Evolutionary conservation across 306 rosid genomes (phyloP).

Genomic region (Cucurbita maxima): DNA sequence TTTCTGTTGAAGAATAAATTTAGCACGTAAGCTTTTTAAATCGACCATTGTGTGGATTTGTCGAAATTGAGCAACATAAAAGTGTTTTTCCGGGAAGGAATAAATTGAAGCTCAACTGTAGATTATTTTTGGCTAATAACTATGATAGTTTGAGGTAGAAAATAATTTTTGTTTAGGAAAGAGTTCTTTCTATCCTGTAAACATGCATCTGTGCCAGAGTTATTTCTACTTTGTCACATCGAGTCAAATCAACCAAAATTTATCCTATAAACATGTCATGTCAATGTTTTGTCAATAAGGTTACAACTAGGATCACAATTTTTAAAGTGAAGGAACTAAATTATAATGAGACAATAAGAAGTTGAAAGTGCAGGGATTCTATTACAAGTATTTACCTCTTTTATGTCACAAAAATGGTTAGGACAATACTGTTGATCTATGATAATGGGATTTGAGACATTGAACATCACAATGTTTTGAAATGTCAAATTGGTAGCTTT

Average conservation of each 20-base stretch:
- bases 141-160: neutral
- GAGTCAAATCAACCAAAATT: neutral
- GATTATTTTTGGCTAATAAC: neutral
- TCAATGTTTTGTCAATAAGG: neutral
- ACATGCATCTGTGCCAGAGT: no score
- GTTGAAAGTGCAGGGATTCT: no score
- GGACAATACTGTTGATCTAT: constrained; percentile 36
- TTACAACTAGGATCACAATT: neutral
- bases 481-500: constrained; percentile 12
- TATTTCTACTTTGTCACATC: neutral
- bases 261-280: neutral
- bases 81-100: neutral
- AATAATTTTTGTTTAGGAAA: neutral
- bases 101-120: neutral
- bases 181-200: neutral
- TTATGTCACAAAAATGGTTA: neutral
- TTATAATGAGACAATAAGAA: no score
- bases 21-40: neutral
- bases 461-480: constrained; percentile 21
- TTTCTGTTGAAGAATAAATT: neutral
- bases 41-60: neutral
- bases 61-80: neutral
- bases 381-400: neutral
- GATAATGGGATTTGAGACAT: constrained; percentile 22
- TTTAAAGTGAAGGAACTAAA: no score